Base-by-base conservation (phyloP, 371 early-diverging fungal genomes). In the Cokeromyces recurvatus region DNA sequence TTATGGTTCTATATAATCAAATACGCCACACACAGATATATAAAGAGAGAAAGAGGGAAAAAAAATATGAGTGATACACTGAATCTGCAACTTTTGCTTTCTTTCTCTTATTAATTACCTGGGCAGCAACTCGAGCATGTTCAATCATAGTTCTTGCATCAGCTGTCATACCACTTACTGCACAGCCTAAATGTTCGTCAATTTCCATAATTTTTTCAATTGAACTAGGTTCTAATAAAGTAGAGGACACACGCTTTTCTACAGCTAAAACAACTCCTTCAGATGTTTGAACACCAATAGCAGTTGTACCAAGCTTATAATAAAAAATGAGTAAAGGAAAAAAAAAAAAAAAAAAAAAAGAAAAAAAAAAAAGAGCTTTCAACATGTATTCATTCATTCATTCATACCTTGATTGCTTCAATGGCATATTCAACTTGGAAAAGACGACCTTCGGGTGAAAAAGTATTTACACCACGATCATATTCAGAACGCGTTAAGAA, bases 401-500 rank as follows among this genome's bases (percentile, higher is more conserved):
- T 42, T n/a, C 10, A 7, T 71, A 92, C 95, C 86, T 98, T 97
- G 78, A 98, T 97, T 48, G 98, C 97, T 66, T 98, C 98, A 57
- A 97, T 91, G 48, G 98, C 98, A 66, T 98, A 98, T 77, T 98
- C 98, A 48, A 98, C 98, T 68, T 98, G 98, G 84, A 97, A 97
- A 46, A 97, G 81, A 56, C 98, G 92, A 45, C 98, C 98, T 73
- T 98, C 98, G 43, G 98, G 98, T 31, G 94, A 94, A 74, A 98
- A 98, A 36, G 98, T 98, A 74, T 96, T 97, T 54, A 97, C 98
- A 43, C 98, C 98, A 56, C 97, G 89, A 75, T 97, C 97, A 77
- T 97, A 97, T 76, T 97, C 96, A 51, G 91, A 86, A 51, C 91
- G 84, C 53, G 85, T 85, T 46, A 81, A 66, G 68, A 85, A 84